Evolutionary conservation across 371 early-diverging fungal genomes (phyloP), one percentile per base, ranked within the genome.

Genomic region (Mortierella sp.): DNA sequence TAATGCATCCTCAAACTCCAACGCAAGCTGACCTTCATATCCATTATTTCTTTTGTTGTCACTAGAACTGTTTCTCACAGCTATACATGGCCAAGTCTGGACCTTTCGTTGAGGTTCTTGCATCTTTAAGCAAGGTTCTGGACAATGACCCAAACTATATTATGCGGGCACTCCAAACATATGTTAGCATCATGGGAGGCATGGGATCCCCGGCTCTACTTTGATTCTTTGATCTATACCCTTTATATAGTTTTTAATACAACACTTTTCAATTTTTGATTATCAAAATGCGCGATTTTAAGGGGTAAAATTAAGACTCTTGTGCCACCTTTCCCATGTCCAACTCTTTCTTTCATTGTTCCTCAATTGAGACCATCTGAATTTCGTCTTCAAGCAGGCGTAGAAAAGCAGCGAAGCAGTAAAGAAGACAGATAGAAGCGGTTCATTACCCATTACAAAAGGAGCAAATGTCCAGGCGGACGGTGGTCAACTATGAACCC

Each of bases 151-250:
- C 89, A 0, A 79, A 79, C 65, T 87, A 90, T 68, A 89, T 92
- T 62, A 61, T 90, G 45, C 86, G 88, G 35, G 91, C 91, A 3
- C 74, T 91, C 64, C 90, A 90, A 78, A 90, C 90, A 88, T 91
- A 89, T 78, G 86, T 76, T 8, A 67, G 67, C 67, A 68, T 75
- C 54, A 63, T 75, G 65, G 81, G 81, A 20, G 68, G 73, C 4
- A 62, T 63, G 59, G 81, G 70, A 49, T 55, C 70, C 9, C 73
- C 73, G 6, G 70, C 57, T 10, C 73, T 73, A 10, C n/a, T 72
- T 47, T 75, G 47, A 62, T 45, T 26, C 26, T 35, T n/a, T 12
- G 20, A 14, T 58, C 59, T 37, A 60, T 60, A 55, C 55, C 55
- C 55, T 28, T 55, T 28, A 12, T 28, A 28, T 26, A 26, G 28